phyloP scores from a whole-genome alignment of 495 filamentous ascomycete species.

The Neurospora sp. region DNA sequence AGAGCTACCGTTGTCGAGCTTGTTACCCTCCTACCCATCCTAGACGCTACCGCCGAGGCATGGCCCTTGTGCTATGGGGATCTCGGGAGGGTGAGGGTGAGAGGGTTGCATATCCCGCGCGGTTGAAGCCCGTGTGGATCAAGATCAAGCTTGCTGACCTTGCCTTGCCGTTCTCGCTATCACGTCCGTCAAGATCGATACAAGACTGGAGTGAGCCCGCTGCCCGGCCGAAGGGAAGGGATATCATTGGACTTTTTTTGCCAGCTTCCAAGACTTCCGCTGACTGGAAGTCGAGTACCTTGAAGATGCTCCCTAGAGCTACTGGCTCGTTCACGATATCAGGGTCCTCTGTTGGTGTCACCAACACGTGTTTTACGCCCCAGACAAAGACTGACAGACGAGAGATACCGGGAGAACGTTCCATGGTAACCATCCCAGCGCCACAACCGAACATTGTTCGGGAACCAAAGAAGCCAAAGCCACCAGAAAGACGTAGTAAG shows the following conservation, averaged over 20 bases:
- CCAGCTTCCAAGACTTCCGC: neutral
- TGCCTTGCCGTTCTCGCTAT: neutral
- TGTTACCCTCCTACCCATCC: neutral
- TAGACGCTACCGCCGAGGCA: neutral
- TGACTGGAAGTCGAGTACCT: neutral
- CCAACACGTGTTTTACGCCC: neutral
- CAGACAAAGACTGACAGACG: neutral
- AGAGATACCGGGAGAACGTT: neutral
- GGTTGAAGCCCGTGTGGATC: neutral
- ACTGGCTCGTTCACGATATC: neutral
- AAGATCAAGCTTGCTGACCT: neutral
- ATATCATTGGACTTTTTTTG: neutral
- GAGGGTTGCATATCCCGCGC: neutral
- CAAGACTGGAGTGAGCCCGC: neutral
- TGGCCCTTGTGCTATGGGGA: neutral
- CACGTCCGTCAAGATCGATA: neutral
- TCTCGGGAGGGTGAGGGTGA: neutral
- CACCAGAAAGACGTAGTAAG: neutral
- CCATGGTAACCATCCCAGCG: neutral
- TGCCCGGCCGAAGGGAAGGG: neutral
- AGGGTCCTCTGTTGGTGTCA: neutral
- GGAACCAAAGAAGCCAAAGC: neutral
- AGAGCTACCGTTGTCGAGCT: neutral
- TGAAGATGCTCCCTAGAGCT: neutral
- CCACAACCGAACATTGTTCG: neutral